A percentile compares a stretch with the other conserved stretches of the same genome.
Evolutionary conservation across 192 early-diverging fungal genomes (phyloP).

Genomic region (Backusella tuberculispora): DNA sequence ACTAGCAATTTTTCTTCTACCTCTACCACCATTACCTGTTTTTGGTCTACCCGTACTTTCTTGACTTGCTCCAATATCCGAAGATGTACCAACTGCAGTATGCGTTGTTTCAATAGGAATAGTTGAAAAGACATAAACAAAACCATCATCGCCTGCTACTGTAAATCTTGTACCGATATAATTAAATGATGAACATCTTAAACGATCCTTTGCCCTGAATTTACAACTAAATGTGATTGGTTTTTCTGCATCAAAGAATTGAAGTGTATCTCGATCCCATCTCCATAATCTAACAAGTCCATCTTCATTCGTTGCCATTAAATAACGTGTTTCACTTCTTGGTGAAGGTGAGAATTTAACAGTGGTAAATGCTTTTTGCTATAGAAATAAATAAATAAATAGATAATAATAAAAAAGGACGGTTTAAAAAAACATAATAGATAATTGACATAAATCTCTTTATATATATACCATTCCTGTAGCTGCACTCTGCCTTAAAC

Average conservation of each 20-base stretch:
- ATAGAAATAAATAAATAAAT: no score
- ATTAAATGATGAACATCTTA: conserved; percentile 73
- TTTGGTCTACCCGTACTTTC: background rate
- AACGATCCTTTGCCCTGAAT: conserved; percentile 51
- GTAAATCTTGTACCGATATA: conserved; percentile 78
- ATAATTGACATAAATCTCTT: conserved; percentile 38
- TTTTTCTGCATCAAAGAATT: conserved; percentile 49
- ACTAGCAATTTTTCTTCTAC: conserved; percentile 30
- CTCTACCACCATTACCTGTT: conserved; percentile 5
- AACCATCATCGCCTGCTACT: conserved; percentile 76
- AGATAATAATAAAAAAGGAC: background rate
- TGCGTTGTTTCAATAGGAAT: conserved; percentile 51
- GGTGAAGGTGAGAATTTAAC: conserved; percentile 83
- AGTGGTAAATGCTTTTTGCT: conserved; percentile 61
- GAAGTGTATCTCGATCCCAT: conserved; percentile 63
- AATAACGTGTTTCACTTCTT: conserved; percentile 61
- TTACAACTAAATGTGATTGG: conserved; percentile 62
- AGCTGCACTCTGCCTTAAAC: conserved; percentile 48
- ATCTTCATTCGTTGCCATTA: conserved; percentile 74
- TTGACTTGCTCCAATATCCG: conserved; percentile 21
- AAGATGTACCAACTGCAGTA: conserved; percentile 28
- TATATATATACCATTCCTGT: conserved; percentile 40
- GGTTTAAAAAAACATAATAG: background rate
- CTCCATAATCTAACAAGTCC: conserved; percentile 75
- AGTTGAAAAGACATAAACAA: conserved; percentile 77